Evolutionary conservation across 192 early-diverging fungal species (phyloP), one percentile per base, ranked within the genome.

Genomic region (Gaertneriomyces semiglobifer): DNA sequence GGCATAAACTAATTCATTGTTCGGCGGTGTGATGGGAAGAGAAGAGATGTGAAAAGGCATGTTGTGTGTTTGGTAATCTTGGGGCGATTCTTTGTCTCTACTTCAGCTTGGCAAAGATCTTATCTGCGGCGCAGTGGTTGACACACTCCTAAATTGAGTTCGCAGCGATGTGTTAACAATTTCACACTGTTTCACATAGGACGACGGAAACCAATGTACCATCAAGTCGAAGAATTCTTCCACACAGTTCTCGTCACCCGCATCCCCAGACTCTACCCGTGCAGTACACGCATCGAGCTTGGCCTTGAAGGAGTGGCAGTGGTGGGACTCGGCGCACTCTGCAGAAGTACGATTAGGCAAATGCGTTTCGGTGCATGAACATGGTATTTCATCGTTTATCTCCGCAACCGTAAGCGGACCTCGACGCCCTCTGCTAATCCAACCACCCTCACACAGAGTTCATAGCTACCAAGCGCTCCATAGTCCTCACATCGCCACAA

Each of bases 81-180:
- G 12, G 60, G 60, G 12, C 19, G 60, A 7, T 45, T 47, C 53
- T 33, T 42, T 12, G 50, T 42, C 20, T 62, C 20, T 62, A 62
- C 53, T 62, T 69, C 59, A 69, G 7, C 50, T 69, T 69, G 12
- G 60, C 50, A 14, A 57, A 69, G 25, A 69, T 33, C 52, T 69
- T 62, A 44, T 69, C 68, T 50, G 68, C 68, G 44, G 68, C 66
- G 44, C 66, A 68, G 58, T 68, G 66, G 58, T 68, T 60, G 38
- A 68, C 66, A 50, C 66, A 68, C 51, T 68, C 66, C 66, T 57
- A 38, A 16, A 57, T 33, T 5, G 25, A 33, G 25, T 33, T 33
- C 25, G 2, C 2, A 33, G 25, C 25, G 25, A 2, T 33, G 25
- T 33, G 25, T 33, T 33, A 33, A 33, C 2, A 33, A 33, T 33